Percentiles rank a stretch among this genome's conserved stretches.
Conservation (phyloP, 208 protist species). For the Trypanosoma lewisi region DNA sequence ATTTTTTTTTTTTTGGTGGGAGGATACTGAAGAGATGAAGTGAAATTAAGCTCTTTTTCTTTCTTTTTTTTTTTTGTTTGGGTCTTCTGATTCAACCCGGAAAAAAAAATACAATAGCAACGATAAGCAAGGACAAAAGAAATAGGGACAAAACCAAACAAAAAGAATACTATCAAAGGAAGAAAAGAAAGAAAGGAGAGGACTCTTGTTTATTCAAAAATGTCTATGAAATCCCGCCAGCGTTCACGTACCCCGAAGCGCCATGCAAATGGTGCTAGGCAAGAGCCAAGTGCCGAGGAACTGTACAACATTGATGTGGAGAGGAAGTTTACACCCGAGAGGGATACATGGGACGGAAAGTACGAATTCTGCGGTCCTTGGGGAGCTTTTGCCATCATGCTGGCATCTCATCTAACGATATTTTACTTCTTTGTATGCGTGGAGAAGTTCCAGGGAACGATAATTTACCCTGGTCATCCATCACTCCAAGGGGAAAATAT, state of each 20-base stretch:
- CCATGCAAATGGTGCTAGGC: background rate
- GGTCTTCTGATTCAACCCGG: too few species aligned
- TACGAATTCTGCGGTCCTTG: conserved; percentile 84
- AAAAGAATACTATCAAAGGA: background rate
- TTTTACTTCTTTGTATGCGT: conserved; percentile 90
- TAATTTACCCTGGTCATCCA: conserved; percentile 81
- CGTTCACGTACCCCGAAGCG: background rate
- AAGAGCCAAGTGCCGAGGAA: background rate
- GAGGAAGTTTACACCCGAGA: conserved; percentile 75
- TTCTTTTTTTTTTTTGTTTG: too few species aligned
- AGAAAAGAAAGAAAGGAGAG: background rate
- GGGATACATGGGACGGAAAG: conserved; percentile 67
- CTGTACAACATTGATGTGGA: conserved; percentile 44
- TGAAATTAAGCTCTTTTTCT: too few species aligned
- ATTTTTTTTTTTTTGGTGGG: too few species aligned
- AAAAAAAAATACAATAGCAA: too few species aligned
- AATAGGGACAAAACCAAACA: too few species aligned
- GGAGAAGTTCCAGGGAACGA: conserved; percentile 67
- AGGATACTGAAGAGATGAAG: too few species aligned
- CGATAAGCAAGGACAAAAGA: too few species aligned
- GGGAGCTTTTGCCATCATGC: conserved; percentile 76
- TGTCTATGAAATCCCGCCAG: background rate
- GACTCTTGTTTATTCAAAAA: background rate
- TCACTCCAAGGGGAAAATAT: conserved; percentile 59
- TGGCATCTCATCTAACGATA: conserved; percentile 80